These are phyloP conservation scores for Coniochaeta sp. DNA, from an alignment of 2,329 filamentous ascomycete species.

Conservation along the genomic window DNA sequence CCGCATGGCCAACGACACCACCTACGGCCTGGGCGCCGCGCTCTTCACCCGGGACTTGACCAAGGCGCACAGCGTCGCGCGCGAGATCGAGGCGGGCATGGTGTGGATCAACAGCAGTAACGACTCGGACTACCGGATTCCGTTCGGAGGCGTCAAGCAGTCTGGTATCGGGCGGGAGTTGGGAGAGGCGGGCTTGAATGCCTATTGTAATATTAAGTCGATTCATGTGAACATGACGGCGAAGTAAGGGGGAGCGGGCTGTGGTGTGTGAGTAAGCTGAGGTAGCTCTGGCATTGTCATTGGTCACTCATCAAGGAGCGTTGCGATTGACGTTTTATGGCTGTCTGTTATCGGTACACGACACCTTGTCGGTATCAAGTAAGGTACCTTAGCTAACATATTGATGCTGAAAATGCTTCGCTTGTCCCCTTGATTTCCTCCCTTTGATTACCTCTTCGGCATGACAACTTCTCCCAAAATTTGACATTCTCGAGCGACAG, in stretches of 20 bases:
- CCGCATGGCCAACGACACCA: constrained; percentile 33
- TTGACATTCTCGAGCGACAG: too few species aligned
- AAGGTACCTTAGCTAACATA: too few species aligned
- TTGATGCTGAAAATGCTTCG: too few species aligned
- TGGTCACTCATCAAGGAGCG: neutral
- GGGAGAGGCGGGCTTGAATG: constrained; percentile 25
- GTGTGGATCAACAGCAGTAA: constrained; percentile 39
- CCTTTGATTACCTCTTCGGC: too few species aligned
- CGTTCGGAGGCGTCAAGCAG: constrained; percentile 34
- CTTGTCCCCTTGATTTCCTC: too few species aligned
- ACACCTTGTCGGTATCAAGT: too few species aligned
- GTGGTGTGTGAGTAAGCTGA: too few species aligned
- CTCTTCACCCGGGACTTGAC: constrained; percentile 50
- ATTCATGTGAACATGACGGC: constrained; percentile 27
- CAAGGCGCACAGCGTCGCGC: constrained; percentile 33
- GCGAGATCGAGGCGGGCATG: constrained; percentile 50
- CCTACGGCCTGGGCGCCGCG: constrained; percentile 49
- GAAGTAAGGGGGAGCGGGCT: neutral
- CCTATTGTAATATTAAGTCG: constrained; percentile 27
- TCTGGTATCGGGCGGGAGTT: constrained; percentile 28
- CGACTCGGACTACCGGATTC: constrained; percentile 41
- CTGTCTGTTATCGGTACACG: neutral
- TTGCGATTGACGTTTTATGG: neutral
- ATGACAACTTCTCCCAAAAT: too few species aligned
- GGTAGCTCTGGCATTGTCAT: too few species aligned